Percentiles rank a stretch among this genome's conserved stretches.
Conservation (phyloP, 1,284 basidiomycete genomes). For the Ganoderma sinense region DNA sequence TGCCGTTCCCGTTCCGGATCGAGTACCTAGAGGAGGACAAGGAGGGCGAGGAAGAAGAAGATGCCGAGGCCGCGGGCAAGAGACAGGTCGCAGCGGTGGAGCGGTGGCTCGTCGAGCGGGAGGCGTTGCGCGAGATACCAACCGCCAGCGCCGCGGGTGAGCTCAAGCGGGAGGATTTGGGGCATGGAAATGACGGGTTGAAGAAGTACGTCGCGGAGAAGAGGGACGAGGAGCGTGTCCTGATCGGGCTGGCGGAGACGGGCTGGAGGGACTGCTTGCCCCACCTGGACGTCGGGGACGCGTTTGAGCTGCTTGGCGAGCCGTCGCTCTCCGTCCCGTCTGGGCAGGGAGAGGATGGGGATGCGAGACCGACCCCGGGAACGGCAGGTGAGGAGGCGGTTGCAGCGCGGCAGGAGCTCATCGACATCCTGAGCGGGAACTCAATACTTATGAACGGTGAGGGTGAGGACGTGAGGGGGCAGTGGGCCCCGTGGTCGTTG, state of each 20-base stretch:
- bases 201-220: conserved; percentile 58
- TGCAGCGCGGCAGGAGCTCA: conserved; percentile 70
- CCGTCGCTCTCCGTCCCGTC: conserved; percentile 51
- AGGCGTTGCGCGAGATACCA: conserved; percentile 54
- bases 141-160: conserved; percentile 2
- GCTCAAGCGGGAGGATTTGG: not conserved
- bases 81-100: conserved; percentile 69
- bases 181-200: conserved; percentile 15
- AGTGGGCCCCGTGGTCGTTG: conserved; percentile 88
- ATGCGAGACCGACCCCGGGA: conserved; percentile 33
- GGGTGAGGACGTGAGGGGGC: conserved; percentile 44
- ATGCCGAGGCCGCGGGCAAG: conserved; percentile 53
- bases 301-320: conserved; percentile 66
- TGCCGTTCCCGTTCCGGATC: conserved; percentile 88
- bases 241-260: conserved; percentile 76
- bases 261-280: conserved; percentile 83
- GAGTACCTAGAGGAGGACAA: conserved; percentile 55
- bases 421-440: conserved; percentile 84
- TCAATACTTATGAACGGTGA: conserved; percentile 68
- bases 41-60: conserved; percentile 53
- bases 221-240: conserved; percentile 64
- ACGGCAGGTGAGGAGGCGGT: conserved; percentile 45
- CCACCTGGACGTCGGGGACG: conserved; percentile 87
- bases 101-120: conserved; percentile 70
- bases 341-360: conserved; percentile 21